Base-by-base conservation (phyloP, 1,284 basidiomycete species). In the Somion occarium region DNA sequence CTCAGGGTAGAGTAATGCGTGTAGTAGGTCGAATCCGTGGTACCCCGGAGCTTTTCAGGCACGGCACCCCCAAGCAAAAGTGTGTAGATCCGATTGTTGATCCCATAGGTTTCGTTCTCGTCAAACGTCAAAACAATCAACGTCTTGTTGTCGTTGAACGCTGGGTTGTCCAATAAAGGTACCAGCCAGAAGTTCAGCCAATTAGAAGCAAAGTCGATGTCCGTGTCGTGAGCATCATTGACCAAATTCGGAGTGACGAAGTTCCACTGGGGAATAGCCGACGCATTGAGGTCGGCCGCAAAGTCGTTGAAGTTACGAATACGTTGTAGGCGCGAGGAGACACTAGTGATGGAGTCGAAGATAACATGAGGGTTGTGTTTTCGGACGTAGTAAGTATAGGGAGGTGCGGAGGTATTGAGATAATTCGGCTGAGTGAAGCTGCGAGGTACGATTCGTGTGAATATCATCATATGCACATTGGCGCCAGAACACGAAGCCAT, bases 251-350 rank as follows among this genome's bases (percentile, higher is more conserved):
- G 85, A 0, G 85, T 85, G 49, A 87, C 67, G 60, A 80, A 86
- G 25, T 69, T 62, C 79, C 80, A 85, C 58, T 84, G 82, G 5
- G 83, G 77, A 23, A 87, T 62, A 2, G 69, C 69, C 44, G 74
- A 64, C 24, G 75, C 75, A 45, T 72, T 73, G 13, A 80, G 65
- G 56, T 85, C 82, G 43, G 68, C 61, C 4, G 76, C 72, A 53
- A 83, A 79, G 62, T 82, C 73, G 53, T 83, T 83, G 63, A 85
- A 86, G 67, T 84, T 87, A 46, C 83, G 75, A 50, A 81, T 74
- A n/a, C 76, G 72, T 7, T 65, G 55, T 4, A 72, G 69, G 26
- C 82, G 78, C 0, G 65, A 59, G 0, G 72, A 54, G 30, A 72
- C 67, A 46, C 61, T 61, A 4, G 73, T 68, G 37, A 82, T 65